phyloP scores from a whole-genome alignment of 139 green algal species.

The Picochlorum sp. region DNA sequence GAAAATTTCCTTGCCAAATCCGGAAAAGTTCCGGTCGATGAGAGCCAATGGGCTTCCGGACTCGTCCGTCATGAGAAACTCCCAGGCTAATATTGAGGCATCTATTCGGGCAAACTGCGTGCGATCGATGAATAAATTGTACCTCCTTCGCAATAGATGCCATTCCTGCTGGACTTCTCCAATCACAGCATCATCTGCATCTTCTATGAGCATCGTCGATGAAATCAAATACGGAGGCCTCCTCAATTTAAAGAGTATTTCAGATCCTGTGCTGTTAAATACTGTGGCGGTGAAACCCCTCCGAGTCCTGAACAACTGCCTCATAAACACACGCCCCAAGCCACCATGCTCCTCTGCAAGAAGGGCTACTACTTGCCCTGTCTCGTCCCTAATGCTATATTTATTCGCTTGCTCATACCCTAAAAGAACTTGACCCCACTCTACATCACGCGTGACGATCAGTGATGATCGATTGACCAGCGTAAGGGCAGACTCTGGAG shows the following conservation, averaged over 20 bases:
- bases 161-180: constrained; percentile 75
- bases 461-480: constrained; percentile 55
- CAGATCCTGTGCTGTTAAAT: constrained; percentile 23
- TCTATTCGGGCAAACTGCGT: constrained; percentile 63
- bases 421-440: constrained; percentile 79
- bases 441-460: constrained; percentile 56
- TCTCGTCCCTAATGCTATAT: constrained; percentile 68
- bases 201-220: constrained; percentile 43
- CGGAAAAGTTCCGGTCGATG: constrained; percentile 76
- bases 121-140: constrained; percentile 55
- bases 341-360: constrained; percentile 60
- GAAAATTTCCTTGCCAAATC: constrained; percentile 46
- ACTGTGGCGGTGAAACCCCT: constrained; percentile 66
- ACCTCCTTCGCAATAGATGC: constrained; percentile 65
- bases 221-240: constrained; percentile 76
- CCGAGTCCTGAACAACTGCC: constrained; percentile 66
- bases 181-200: constrained; percentile 34
- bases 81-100: constrained; percentile 73
- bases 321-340: constrained; percentile 55
- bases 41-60: constrained; percentile 61
- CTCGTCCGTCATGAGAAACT: constrained; percentile 75
- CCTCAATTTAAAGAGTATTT: constrained; percentile 65
- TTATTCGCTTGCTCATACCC: constrained; percentile 70
- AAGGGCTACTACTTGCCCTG: constrained; percentile 40
- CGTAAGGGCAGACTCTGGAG: constrained; percentile 2